phyloP scores from a whole-genome alignment of 768 basidiomycete species.

The Lactarius sp. region DNA sequence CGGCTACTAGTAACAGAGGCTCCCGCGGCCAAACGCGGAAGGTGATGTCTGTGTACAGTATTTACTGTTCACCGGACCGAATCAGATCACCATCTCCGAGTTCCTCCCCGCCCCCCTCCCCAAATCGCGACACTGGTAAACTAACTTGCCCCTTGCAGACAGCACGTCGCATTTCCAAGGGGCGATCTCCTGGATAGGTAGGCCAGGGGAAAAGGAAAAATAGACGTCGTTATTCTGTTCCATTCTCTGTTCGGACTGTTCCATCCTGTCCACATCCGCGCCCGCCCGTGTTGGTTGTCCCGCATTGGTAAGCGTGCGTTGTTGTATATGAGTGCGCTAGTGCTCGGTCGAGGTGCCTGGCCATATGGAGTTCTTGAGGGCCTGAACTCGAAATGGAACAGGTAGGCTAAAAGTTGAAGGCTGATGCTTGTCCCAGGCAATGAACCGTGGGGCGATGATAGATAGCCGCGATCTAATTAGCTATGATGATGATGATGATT shows the following conservation, averaged over 20 bases:
- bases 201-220: neutral
- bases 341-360: neutral
- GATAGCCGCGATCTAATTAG: too few species aligned
- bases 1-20: too few species aligned
- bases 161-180: neutral
- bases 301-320: neutral
- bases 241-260: neutral
- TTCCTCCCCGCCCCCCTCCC: too few species aligned
- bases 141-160: slow-evolving; percentile 2
- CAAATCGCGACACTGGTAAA: too few species aligned
- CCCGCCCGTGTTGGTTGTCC: neutral
- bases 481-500: too few species aligned
- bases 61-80: too few species aligned
- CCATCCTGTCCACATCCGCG: neutral
- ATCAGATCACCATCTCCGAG: too few species aligned
- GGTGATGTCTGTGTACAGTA: too few species aligned
- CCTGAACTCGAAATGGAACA: neutral
- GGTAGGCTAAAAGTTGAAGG: too few species aligned
- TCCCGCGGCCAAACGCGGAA: too few species aligned
- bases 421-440: too few species aligned
- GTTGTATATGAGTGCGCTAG: neutral
- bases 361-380: neutral
- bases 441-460: too few species aligned
- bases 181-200: slow-evolving; percentile 21
- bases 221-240: neutral